Evolutionary conservation across 2,329 filamentous ascomycete genomes (phyloP), one percentile per base, ranked within the genome.

Genomic region (Pyricularia grisea): DNA sequence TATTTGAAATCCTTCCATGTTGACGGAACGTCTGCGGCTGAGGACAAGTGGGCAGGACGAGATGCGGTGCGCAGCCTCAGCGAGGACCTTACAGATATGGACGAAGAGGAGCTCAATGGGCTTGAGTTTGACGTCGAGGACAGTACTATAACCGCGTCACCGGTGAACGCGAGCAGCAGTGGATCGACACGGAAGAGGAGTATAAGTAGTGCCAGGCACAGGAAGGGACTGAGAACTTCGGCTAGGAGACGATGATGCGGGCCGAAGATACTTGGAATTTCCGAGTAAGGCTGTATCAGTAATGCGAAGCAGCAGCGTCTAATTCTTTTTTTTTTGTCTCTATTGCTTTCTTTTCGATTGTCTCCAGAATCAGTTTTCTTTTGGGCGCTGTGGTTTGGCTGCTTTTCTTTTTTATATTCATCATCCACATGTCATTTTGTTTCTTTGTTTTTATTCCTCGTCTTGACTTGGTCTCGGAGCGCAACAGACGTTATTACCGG

Each of bases 71-170:
- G 85, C 31, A 82, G 81, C 73, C 88, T 94, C 78, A 96, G 92
- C 74, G 94, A 97, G 78, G 92, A 94, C 73, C 84, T 97, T 27
- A 96, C 92, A 69, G 94, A 97, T 76, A 88, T 97, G 76, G 94
- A 97, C 74, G 94, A 97, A 72, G 93, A 96, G 67, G 92, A 94
- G 79, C 83, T 97, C 70, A 89, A 92, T 74, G 92, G 90, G 42
- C 81, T 93, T 42, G 84, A 81, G 42, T 81, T 83, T 66, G 85
- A 86, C 72, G 81, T 87, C 33, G 83, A 84, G 72, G 81, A 84
- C 68, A 77, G 78, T 70, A 82, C 79, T 28, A 81, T 82, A 68
- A 81, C 78, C 11, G 80, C 80, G 3, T 80, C 80, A n/a, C 74
- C 74, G 3, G 70, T 70, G 23, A 72, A 72, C 23, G 55, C 68